These are phyloP conservation scores for Cercospora nicotianae DNA, from an alignment of 2,329 filamentous ascomycete species.

Conservation along the genomic window DNA sequence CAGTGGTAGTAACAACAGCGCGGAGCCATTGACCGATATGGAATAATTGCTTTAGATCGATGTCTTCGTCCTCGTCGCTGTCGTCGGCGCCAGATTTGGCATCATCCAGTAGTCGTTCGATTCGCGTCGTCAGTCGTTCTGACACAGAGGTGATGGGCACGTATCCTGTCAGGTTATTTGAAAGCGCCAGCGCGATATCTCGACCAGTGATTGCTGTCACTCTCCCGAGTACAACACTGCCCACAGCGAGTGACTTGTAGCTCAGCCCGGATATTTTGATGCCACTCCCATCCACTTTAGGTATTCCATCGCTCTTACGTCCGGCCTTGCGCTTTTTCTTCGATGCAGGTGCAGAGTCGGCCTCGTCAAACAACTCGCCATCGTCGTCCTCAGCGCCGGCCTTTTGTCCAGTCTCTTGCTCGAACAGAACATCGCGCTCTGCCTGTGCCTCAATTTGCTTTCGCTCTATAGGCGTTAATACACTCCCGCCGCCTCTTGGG, in stretches of 20 bases:
- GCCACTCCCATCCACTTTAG: slow-evolving; percentile 46
- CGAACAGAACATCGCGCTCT: slow-evolving; percentile 85
- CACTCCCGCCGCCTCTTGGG: slow-evolving; percentile 85
- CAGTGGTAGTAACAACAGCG: slow-evolving; percentile 76
- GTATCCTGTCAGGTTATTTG: slow-evolving; percentile 90
- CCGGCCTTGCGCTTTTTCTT: slow-evolving; percentile 54
- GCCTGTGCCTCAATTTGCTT: slow-evolving; percentile 96
- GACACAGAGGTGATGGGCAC: slow-evolving; percentile 92
- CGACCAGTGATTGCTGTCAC: slow-evolving; percentile 76
- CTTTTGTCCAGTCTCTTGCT: slow-evolving; percentile 68
- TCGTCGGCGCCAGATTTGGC: slow-evolving; percentile 54
- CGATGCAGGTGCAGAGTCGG: slow-evolving; percentile 38
- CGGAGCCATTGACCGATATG: slow-evolving; percentile 83
- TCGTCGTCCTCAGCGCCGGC: slow-evolving; percentile 56
- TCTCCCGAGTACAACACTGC: slow-evolving; percentile 84
- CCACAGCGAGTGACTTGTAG: slow-evolving; percentile 73
- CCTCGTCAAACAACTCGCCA: slow-evolving; percentile 47
- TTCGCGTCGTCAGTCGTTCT: slow-evolving; percentile 69
- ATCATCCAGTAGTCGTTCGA: slow-evolving; percentile 67
- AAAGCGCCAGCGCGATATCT: slow-evolving; percentile 77
- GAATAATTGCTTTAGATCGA: slow-evolving; percentile 76
- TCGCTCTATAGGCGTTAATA: slow-evolving; percentile 89
- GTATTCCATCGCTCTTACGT: slow-evolving; percentile 11
- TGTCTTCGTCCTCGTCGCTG: slow-evolving; percentile 55
- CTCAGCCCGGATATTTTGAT: slow-evolving; percentile 61